Base-by-base conservation (phyloP, 2,329 filamentous ascomycete genomes). In the Trichoderma sp. region DNA sequence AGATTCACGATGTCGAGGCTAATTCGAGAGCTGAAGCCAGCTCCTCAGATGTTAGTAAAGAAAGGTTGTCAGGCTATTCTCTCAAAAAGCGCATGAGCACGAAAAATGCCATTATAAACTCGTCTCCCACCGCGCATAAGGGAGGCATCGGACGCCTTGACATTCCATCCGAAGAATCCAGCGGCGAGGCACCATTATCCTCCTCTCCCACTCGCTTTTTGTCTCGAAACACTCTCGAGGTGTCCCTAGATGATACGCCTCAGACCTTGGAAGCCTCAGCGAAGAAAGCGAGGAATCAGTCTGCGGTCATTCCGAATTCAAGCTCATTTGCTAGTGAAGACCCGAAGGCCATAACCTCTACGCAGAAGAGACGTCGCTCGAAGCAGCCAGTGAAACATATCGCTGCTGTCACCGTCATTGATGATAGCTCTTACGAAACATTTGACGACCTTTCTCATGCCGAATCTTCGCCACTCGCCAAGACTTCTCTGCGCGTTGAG, bases 351-450 rank as follows among this genome's bases (percentile, higher is more conserved):
- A 65, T 29, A 11, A 9, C 27, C 18, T 50, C 68, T 12, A 45
- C 21, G n/a, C 64, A 45, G 33, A 63, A 14, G 11, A 41, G 27
- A 59, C 69, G 64, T 16, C 60, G 29, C n/a, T 41, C 21, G 27
- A 62, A 71, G n/a, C n/a, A 71, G n/a, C n/a, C 27, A n/a, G 11
- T 27, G 11, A 63, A 24, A 8, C 4, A 41, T 38, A 14, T 35
- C 24, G 11, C 18, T 8, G 29, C 29, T 6, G 12, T 63, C 18
- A 53, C 27, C 29, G 45, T 71, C 33, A 64, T 71, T 35, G 66
- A 71, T 27, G 73, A 75, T 21, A 75, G 73, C 38, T 69, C 73
- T 31, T 45, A 76, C 27, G 69, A 76, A 21, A 76, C 69, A 18
- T 64, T 35, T 21, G 71, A 76, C 16, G 68, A 74, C 3, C 11